phyloP scores from a whole-genome alignment of 345 rosid species.

The Dimocarpus longan region DNA sequence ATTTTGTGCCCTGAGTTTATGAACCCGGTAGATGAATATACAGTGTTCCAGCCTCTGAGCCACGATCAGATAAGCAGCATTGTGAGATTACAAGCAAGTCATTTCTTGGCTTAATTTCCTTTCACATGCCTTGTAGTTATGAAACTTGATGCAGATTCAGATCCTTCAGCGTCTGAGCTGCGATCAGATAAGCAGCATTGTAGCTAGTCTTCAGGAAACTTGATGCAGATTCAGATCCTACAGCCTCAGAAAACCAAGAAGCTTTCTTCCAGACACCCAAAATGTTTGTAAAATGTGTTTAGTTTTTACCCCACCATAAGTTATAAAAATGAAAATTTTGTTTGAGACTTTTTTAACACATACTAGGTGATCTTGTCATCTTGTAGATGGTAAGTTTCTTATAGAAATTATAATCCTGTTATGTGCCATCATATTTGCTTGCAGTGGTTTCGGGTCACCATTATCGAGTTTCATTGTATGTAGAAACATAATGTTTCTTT shows the following conservation, averaged over 20 bases:
- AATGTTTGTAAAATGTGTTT: constrained; percentile 5
- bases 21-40: constrained; percentile 97
- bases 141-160: constrained; percentile 25
- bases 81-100: constrained; percentile 91
- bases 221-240: constrained; percentile 26
- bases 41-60: constrained; percentile 96
- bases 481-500: too few relatives aligned
- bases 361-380: background rate
- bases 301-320: background rate
- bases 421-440: background rate
- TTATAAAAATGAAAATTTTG: background rate
- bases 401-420: background rate
- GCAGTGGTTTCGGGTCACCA: too few relatives aligned
- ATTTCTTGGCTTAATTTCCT: background rate
- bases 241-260: constrained; percentile 42
- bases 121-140: background rate
- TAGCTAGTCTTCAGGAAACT: too few relatives aligned
- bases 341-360: background rate
- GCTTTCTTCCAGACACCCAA: constrained; percentile 34
- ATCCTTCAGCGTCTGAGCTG: constrained; percentile 80
- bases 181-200: too few relatives aligned
- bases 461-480: too few relatives aligned
- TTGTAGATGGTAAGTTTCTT: background rate
- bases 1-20: constrained; percentile 95
- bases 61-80: constrained; percentile 78